Evolutionary conservation across 345 rosid genomes (phyloP).

Genomic region (Citrus glauca): DNA sequence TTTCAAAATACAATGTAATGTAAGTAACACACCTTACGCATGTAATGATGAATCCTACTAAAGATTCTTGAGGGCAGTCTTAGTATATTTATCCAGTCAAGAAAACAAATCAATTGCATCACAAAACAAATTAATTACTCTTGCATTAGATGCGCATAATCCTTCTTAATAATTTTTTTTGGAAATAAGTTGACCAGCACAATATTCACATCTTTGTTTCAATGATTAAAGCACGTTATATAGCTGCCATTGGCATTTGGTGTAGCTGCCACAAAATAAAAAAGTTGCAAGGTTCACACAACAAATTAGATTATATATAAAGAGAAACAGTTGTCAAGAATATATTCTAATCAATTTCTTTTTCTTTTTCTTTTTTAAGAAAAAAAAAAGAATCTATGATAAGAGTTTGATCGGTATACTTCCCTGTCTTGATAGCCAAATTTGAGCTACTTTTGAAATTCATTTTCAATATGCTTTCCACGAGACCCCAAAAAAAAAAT

Average conservation of each 20-base stretch:
- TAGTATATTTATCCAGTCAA: not conserved
- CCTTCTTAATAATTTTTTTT: not conserved
- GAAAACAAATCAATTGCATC: not conserved
- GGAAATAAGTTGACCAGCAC: not conserved
- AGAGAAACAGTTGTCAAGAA: not conserved
- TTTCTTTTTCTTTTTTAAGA: too few species aligned
- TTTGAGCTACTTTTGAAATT: not conserved
- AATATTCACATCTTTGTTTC: not conserved
- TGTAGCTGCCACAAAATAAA: not conserved
- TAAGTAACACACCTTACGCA: not conserved
- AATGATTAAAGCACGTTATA: conserved; percentile 1
- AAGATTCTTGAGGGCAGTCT: not conserved
- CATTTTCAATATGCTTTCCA: not conserved
- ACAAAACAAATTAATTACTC: not conserved
- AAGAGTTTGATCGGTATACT: not conserved
- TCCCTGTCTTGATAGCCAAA: not conserved
- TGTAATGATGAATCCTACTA: not conserved
- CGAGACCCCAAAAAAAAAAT: not conserved
- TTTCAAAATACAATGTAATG: too few species aligned
- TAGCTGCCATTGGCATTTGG: not conserved
- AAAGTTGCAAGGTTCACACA: not conserved
- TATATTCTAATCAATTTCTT: too few species aligned
- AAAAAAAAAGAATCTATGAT: not conserved
- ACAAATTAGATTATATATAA: not conserved
- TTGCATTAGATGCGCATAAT: not conserved